phyloP scores from a whole-genome alignment of 2,329 filamentous ascomycete genomes.

The Pyrenophora tritici-repentis region DNA sequence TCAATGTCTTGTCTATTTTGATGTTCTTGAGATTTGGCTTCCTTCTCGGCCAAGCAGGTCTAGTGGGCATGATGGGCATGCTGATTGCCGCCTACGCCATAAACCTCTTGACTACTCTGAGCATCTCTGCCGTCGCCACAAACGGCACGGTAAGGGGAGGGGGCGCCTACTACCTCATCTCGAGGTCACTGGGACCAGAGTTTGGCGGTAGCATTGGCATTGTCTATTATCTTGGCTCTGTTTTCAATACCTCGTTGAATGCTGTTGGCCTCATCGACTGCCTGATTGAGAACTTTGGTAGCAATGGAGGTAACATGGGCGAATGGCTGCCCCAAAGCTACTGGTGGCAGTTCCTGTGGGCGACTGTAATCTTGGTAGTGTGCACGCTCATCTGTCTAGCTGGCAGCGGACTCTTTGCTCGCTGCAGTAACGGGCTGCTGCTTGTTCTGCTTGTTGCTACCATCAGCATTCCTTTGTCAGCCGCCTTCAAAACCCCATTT shows the following conservation, averaged over 20 bases:
- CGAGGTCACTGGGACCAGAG: conserved; percentile 81
- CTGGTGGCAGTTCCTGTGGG: conserved; percentile 78
- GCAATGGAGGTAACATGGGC: conserved; percentile 59
- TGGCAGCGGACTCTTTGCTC: conserved; percentile 78
- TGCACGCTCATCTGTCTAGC: conserved; percentile 79
- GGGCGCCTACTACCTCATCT: conserved; percentile 88
- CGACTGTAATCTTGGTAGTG: conserved; percentile 70
- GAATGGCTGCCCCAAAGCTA: conserved; percentile 70
- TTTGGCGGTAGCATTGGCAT: conserved; percentile 88
- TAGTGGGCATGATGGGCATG: conserved; percentile 79
- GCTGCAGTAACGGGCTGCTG: conserved; percentile 77
- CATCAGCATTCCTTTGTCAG: conserved; percentile 81
- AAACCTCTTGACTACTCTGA: conserved; percentile 82
- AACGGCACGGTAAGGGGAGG: conserved; percentile 88
- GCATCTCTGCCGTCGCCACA: conserved; percentile 84
- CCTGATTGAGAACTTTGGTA: conserved; percentile 74
- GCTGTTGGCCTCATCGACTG: conserved; percentile 85
- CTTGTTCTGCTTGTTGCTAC: conserved; percentile 73
- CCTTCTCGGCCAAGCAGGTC: conserved; percentile 78
- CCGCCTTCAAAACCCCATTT: conserved; percentile 71
- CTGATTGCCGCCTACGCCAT: conserved; percentile 77
- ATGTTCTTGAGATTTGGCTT: conserved; percentile 92
- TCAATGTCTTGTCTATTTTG: conserved; percentile 87
- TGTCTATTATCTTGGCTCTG: conserved; percentile 86
- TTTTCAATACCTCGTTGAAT: conserved; percentile 83